Evolutionary conservation across 208 protist species (phyloP).

Genomic region (Trypanosoma boissoni): DNA sequence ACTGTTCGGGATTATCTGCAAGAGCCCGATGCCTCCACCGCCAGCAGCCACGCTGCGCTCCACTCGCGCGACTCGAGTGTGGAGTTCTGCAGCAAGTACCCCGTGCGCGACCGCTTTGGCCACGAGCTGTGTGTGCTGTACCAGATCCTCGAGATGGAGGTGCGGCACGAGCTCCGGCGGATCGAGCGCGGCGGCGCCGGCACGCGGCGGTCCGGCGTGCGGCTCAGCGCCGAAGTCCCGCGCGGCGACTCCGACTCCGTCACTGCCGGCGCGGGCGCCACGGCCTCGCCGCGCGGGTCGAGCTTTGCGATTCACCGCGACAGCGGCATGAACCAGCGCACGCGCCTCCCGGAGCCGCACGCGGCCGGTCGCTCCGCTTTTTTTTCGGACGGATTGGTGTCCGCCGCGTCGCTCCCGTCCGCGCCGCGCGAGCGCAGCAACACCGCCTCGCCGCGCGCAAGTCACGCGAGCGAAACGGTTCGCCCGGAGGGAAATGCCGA

Average conservation of each 20-base stretch:
- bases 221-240: conserved; percentile 54
- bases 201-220: conserved; percentile 57
- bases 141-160: conserved; percentile 74
- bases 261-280: conserved; percentile 1
- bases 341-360: neutral
- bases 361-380: conserved; percentile 3
- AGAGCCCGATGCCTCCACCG: conserved; percentile 35
- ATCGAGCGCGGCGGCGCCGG: conserved; percentile 31
- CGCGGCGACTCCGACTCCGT: conserved; percentile 4
- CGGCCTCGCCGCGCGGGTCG: conserved; percentile 39
- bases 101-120: conserved; percentile 65
- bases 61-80: conserved; percentile 61
- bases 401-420: neutral
- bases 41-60: conserved; percentile 41
- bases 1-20: conserved; percentile 55
- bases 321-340: conserved; percentile 23
- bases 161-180: conserved; percentile 59
- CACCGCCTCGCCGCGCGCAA: conserved; percentile 26
- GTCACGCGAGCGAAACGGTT: too few species aligned
- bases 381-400: neutral
- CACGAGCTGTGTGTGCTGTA: conserved; percentile 76
- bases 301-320: conserved; percentile 81
- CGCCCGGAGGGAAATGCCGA: neutral
- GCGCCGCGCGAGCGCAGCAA: conserved; percentile 20
- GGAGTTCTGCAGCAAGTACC: conserved; percentile 69